These are phyloP conservation scores for Mariannaea sp. DNA, from an alignment of 2,329 filamentous ascomycete genomes.

Conservation along the genomic window DNA sequence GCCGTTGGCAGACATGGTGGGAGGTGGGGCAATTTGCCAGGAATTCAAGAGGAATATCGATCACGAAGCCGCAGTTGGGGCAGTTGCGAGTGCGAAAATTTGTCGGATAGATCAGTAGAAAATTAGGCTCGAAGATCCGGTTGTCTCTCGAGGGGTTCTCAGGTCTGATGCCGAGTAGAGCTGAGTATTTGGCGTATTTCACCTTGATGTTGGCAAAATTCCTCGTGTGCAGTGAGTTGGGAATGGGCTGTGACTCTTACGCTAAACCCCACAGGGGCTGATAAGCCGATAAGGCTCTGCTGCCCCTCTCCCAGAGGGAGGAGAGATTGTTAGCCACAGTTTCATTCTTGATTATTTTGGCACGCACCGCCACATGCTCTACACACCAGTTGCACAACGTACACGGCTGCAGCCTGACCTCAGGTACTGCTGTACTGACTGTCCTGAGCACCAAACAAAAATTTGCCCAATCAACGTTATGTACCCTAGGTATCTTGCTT, in stretches of 20 bases:
- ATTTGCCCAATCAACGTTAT: no score
- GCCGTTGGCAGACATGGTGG: conserved; percentile 59
- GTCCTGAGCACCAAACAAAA: no score
- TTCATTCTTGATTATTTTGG: not conserved
- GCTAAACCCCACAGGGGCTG: conserved; percentile 43
- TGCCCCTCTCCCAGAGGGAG: conserved; percentile 45
- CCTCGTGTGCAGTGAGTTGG: conserved; percentile 47
- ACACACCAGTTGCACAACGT: not conserved
- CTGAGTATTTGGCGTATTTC: conserved; percentile 41
- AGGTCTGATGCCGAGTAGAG: conserved; percentile 28
- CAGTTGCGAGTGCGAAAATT: conserved; percentile 19
- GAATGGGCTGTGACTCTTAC: conserved; percentile 45
- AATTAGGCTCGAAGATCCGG: conserved; percentile 29
- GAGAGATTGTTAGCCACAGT: conserved; percentile 31
- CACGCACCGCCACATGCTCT: conserved; percentile 2
- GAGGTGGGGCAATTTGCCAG: conserved; percentile 40
- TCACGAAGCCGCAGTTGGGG: conserved; percentile 22
- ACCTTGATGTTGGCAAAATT: conserved; percentile 48
- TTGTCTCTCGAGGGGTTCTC: conserved; percentile 22
- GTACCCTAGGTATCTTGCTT: no score
- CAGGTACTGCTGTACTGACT: no score
- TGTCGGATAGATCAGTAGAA: conserved; percentile 23
- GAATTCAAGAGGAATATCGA: conserved; percentile 31
- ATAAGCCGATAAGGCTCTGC: conserved; percentile 46
- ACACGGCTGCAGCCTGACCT: no score